Evolutionary conservation across 2,329 filamentous ascomycete genomes (phyloP).

Genomic region (Scedosporium apiospermum): DNA sequence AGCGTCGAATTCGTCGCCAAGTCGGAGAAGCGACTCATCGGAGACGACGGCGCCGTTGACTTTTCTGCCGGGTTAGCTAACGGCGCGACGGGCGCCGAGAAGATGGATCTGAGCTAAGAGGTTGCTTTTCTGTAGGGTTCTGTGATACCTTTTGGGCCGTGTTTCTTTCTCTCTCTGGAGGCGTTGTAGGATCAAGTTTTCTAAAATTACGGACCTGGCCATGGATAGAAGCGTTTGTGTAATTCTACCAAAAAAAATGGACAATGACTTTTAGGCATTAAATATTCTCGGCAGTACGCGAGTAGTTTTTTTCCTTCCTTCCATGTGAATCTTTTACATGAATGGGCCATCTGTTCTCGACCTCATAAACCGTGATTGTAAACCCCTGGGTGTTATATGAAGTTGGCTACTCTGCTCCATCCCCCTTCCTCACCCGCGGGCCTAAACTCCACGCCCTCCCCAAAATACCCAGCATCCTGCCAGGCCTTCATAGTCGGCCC

Average conservation of each 20-base stretch:
- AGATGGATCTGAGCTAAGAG: slow-evolving; percentile 35
- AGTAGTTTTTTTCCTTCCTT: not conserved
- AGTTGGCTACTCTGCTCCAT: slow-evolving; percentile 43
- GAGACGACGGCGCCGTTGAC: slow-evolving; percentile 71
- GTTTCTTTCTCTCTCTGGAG: not conserved
- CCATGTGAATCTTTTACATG: not conserved
- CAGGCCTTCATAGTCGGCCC: slow-evolving; percentile 78
- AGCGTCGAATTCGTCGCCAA: slow-evolving; percentile 87
- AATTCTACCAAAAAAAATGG: not conserved
- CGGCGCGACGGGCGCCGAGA: slow-evolving; percentile 16
- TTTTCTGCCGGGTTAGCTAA: slow-evolving; percentile 36
- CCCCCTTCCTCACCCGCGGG: slow-evolving; percentile 41
- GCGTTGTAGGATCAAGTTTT: slow-evolving; percentile 6
- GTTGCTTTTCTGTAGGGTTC: not conserved
- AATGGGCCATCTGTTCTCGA: not conserved
- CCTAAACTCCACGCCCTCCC: slow-evolving; percentile 75
- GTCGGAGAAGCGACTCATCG: slow-evolving; percentile 88
- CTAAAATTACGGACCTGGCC: slow-evolving; percentile 9
- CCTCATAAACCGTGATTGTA: not conserved
- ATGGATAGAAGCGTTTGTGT: slow-evolving; percentile 4
- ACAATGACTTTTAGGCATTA: not conserved
- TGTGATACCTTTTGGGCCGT: slow-evolving; percentile 6
- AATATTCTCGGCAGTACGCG: not conserved
- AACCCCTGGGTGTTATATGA: slow-evolving; percentile 29
- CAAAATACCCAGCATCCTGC: slow-evolving; percentile 88